A percentile compares a stretch with the other conserved stretches of the same genome.
phyloP scores from a whole-genome alignment of 805 yeast genomes.

The Clavispora asparagi region DNA sequence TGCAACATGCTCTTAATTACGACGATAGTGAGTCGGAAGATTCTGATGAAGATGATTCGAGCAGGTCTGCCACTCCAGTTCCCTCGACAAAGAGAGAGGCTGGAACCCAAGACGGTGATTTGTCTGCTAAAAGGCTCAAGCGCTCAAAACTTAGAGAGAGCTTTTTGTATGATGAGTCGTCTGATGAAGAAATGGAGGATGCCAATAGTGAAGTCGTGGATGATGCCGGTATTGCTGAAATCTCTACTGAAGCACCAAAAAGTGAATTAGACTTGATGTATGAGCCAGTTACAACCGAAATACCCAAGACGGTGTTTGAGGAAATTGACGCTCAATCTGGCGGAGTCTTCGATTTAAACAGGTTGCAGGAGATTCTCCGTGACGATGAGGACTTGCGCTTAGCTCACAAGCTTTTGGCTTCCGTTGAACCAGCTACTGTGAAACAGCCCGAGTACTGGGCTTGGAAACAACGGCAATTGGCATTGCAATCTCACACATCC shows the following conservation, averaged over 20 bases:
- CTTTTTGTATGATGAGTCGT: slow-evolving; percentile 29
- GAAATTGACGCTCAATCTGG: slow-evolving; percentile 30
- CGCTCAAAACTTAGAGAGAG: slow-evolving; percentile 21
- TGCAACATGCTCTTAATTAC: slow-evolving; percentile 51
- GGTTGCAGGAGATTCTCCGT: slow-evolving; percentile 49
- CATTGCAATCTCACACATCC: slow-evolving; percentile 13
- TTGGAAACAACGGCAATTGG: slow-evolving; percentile 47
- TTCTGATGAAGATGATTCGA: slow-evolving; percentile 30
- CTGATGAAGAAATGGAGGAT: slow-evolving; percentile 25
- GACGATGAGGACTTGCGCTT: slow-evolving; percentile 72
- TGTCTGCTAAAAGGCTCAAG: slow-evolving; percentile 20
- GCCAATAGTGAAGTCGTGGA: slow-evolving; percentile 18
- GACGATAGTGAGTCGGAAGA: slow-evolving; percentile 33
- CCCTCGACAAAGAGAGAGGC: slow-evolving; percentile 25
- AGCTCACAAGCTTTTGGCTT: slow-evolving; percentile 41
- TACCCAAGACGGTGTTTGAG: slow-evolving; percentile 54
- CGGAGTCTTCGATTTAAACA: slow-evolving; percentile 37
- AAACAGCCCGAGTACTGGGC: slow-evolving; percentile 55
- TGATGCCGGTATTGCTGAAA: slow-evolving; percentile 14
- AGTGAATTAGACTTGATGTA: slow-evolving; percentile 34
- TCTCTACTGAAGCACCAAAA: slow-evolving; percentile 17
- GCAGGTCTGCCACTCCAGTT: slow-evolving; percentile 33
- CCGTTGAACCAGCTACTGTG: slow-evolving; percentile 16
- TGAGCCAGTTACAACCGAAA: slow-evolving; percentile 43
- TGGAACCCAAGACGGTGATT: slow-evolving; percentile 16